Evolutionary conservation across 2,329 filamentous ascomycete species (phyloP).

Genomic region (Talaromyces albobiverticillius): DNA sequence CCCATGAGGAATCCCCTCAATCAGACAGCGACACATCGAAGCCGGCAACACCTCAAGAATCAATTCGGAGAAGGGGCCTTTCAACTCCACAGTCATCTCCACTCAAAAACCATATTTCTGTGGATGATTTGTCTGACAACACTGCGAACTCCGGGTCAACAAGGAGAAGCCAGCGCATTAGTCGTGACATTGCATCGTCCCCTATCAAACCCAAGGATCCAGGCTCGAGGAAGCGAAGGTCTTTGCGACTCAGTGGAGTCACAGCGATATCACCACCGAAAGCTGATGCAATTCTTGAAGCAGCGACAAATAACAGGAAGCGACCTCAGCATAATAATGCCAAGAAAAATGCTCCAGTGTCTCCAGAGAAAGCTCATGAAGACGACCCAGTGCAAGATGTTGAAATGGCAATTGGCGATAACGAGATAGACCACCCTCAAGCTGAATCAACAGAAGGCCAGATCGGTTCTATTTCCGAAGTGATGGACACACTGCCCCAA

Average conservation of each 20-base stretch:
- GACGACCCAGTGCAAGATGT: neutral
- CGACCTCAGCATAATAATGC: neutral
- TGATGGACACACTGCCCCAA: neutral
- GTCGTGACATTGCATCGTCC: neutral
- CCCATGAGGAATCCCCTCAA: neutral
- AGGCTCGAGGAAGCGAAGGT: conserved; percentile 13
- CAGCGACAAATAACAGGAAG: conserved; percentile 1
- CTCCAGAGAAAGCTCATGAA: neutral
- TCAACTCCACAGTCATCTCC: conserved; percentile 13
- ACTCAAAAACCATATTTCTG: conserved; percentile 5
- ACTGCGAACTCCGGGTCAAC: neutral
- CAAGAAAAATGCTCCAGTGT: neutral
- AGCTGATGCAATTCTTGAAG: neutral
- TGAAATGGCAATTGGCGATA: neutral
- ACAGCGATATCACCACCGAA: conserved; percentile 2
- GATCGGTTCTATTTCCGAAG: neutral
- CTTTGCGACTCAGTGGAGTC: conserved; percentile 15
- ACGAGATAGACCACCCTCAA: neutral
- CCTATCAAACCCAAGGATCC: conserved; percentile 5
- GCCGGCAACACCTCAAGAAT: neutral
- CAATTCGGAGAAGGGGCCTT: neutral
- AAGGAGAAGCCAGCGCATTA: conserved; percentile 4
- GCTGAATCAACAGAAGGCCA: neutral
- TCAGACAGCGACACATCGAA: neutral
- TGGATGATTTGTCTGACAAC: conserved; percentile 5